Percentiles rank a stretch among this genome's conserved stretches.
Conservation (phyloP, 2,329 filamentous ascomycete genomes). For the Colletotrichum eremochloae region DNA sequence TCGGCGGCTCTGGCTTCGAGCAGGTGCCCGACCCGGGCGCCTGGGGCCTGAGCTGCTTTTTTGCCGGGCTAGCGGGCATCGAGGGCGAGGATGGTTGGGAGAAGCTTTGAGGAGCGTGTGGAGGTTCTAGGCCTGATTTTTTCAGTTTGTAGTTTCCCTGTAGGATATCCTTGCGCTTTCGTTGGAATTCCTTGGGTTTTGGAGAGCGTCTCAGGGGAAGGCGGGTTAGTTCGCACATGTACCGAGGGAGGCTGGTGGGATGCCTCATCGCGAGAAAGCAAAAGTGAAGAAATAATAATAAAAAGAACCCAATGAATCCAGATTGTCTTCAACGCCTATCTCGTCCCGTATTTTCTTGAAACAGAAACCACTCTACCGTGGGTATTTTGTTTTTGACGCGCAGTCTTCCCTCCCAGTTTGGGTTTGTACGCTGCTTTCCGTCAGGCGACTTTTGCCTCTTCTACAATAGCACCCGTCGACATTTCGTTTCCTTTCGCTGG, state of each 20-base stretch:
- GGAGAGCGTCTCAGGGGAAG: background rate
- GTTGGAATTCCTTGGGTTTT: background rate
- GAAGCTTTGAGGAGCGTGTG: slow-evolving; percentile 43
- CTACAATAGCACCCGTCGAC: background rate
- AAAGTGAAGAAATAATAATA: background rate
- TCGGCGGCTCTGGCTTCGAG: slow-evolving; percentile 69
- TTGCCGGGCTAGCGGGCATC: slow-evolving; percentile 77
- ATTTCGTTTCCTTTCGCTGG: background rate
- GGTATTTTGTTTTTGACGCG: slow-evolving; percentile 30
- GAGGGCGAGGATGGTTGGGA: slow-evolving; percentile 59
- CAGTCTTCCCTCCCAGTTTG: slow-evolving; percentile 17
- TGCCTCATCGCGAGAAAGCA: slow-evolving; percentile 14
- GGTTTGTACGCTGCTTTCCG: slow-evolving; percentile 11
- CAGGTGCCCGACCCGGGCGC: slow-evolving; percentile 75
- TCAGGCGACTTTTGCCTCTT: background rate
- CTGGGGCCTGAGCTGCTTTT: slow-evolving; percentile 81
- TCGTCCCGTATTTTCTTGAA: slow-evolving; percentile 47
- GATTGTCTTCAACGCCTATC: slow-evolving; percentile 55
- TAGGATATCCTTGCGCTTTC: background rate
- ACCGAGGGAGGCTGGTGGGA: slow-evolving; percentile 10
- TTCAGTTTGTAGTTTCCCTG: background rate
- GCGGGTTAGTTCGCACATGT: slow-evolving; percentile 21
- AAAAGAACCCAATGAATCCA: slow-evolving; percentile 36
- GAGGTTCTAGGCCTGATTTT: background rate
- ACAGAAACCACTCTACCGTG: slow-evolving; percentile 46